phyloP scores from a whole-genome alignment of 1,284 basidiomycete species.

The Pseudozyma thailandica region DNA sequence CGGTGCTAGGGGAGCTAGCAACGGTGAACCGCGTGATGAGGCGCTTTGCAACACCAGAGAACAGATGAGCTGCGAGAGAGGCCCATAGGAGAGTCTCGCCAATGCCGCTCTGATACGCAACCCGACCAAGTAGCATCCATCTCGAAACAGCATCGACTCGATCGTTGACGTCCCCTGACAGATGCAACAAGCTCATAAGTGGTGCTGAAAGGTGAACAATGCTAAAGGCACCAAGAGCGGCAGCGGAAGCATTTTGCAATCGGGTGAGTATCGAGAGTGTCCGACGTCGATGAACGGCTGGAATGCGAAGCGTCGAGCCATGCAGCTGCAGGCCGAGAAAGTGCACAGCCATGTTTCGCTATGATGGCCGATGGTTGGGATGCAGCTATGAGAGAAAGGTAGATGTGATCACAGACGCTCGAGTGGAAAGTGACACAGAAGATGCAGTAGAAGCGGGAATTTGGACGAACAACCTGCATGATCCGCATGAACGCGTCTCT shows the following conservation, averaged over 20 bases:
- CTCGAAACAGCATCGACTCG: constrained; percentile 32
- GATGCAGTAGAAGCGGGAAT: too few relatives aligned
- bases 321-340: constrained; percentile 17
- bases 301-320: constrained; percentile 3
- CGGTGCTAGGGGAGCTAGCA: neutral
- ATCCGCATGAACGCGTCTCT: neutral
- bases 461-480: constrained; percentile 1
- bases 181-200: constrained; percentile 21
- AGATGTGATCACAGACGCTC: neutral
- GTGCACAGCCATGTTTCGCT: constrained; percentile 13
- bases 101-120: constrained; percentile 56
- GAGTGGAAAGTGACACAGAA: too few relatives aligned
- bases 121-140: constrained; percentile 60
- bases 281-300: neutral
- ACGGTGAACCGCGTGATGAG: constrained; percentile 19
- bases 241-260: constrained; percentile 26
- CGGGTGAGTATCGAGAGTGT: constrained; percentile 9
- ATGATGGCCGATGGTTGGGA: neutral
- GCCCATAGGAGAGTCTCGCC: constrained; percentile 58
- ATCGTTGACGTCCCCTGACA: constrained; percentile 34
- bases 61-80: constrained; percentile 40
- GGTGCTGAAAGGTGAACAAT: constrained; percentile 38
- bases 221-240: constrained; percentile 17
- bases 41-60: constrained; percentile 32
- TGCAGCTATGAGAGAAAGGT: neutral